Conservation (phyloP, 2,329 filamentous ascomycete species). For the Diplodia seriata region DNA sequence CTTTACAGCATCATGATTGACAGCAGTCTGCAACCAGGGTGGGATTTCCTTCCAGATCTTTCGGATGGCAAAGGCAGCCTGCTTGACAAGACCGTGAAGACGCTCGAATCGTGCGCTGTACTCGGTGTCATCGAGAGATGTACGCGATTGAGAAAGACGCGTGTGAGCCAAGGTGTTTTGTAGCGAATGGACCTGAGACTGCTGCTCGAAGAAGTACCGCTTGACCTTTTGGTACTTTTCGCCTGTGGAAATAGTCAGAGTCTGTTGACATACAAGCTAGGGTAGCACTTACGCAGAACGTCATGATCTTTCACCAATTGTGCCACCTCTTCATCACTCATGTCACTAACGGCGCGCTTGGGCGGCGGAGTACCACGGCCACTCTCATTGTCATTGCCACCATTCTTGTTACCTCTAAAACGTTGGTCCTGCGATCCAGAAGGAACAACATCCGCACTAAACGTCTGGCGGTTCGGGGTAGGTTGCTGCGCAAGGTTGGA, state of each 20-base stretch:
- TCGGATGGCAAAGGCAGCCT: slow-evolving; percentile 92
- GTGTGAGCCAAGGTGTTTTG: slow-evolving; percentile 98
- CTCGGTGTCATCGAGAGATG: slow-evolving; percentile 92
- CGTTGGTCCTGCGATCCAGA: slow-evolving; percentile 54
- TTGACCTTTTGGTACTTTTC: slow-evolving; percentile 98
- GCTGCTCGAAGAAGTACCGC: slow-evolving; percentile 93
- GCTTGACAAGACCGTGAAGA: slow-evolving; percentile 91
- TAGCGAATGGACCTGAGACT: slow-evolving; percentile 86
- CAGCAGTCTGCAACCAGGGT: slow-evolving; percentile 76
- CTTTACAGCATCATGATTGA: slow-evolving; percentile 83
- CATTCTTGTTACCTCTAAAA: slow-evolving; percentile 49
- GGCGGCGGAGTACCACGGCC: slow-evolving; percentile 56
- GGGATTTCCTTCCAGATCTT: slow-evolving; percentile 91
- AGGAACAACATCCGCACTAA: slow-evolving; percentile 55
- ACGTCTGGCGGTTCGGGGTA: slow-evolving; percentile 42
- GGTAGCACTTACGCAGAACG: slow-evolving; percentile 51
- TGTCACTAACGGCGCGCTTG: slow-evolving; percentile 48
- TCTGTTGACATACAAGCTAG: slow-evolving; percentile 35
- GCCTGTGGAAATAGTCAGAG: slow-evolving; percentile 60
- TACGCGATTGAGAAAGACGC: slow-evolving; percentile 90
- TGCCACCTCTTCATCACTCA: slow-evolving; percentile 56
- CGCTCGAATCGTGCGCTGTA: slow-evolving; percentile 89
- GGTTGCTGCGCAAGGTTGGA: slow-evolving; percentile 13
- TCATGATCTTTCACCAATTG: slow-evolving; percentile 59
- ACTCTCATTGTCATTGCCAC: slow-evolving; percentile 42